Conservation (phyloP, 2,329 filamentous ascomycete species). For the Aplosporella prunicola region DNA sequence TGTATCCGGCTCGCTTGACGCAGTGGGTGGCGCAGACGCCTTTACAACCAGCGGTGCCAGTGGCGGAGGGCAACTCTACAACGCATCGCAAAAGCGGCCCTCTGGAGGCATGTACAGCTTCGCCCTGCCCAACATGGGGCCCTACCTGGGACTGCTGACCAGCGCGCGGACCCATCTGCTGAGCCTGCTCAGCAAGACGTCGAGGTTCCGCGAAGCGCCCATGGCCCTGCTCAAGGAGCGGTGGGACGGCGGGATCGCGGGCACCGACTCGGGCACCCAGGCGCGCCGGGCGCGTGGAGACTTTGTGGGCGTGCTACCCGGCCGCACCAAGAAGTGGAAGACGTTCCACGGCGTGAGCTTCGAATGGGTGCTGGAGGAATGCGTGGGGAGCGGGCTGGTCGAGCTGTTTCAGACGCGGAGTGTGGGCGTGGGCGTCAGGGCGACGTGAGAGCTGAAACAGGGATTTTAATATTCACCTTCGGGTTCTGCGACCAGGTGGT, state of each 20-base stretch:
- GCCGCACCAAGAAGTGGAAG: slow-evolving; percentile 60
- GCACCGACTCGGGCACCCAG: slow-evolving; percentile 35
- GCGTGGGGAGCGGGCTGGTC: slow-evolving; percentile 58
- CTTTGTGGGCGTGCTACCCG: slow-evolving; percentile 48
- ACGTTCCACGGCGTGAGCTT: slow-evolving; percentile 61
- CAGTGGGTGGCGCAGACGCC: slow-evolving; percentile 59
- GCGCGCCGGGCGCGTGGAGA: slow-evolving; percentile 47
- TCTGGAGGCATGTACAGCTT: slow-evolving; percentile 29
- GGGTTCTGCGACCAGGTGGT: too few relatives aligned
- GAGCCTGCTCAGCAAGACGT: slow-evolving; percentile 46
- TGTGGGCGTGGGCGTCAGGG: slow-evolving; percentile 55
- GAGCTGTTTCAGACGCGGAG: slow-evolving; percentile 68
- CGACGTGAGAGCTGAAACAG: too few relatives aligned
- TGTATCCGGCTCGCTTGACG: slow-evolving; percentile 58
- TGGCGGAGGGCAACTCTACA: slow-evolving; percentile 13
- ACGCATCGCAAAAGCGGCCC: slow-evolving; percentile 1
- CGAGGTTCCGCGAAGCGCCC: slow-evolving; percentile 53
- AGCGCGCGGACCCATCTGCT: slow-evolving; percentile 54
- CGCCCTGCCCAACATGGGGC: slow-evolving; percentile 57
- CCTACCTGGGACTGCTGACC: slow-evolving; percentile 56
- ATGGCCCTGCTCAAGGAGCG: slow-evolving; percentile 54
- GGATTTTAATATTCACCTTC: too few relatives aligned
- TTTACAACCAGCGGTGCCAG: slow-evolving; percentile 53
- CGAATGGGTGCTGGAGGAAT: slow-evolving; percentile 62
- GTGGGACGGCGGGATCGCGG: slow-evolving; percentile 58